These are phyloP conservation scores for Coemansia sp. DNA, from an alignment of 192 early-diverging fungal genomes.

Conservation along the genomic window DNA sequence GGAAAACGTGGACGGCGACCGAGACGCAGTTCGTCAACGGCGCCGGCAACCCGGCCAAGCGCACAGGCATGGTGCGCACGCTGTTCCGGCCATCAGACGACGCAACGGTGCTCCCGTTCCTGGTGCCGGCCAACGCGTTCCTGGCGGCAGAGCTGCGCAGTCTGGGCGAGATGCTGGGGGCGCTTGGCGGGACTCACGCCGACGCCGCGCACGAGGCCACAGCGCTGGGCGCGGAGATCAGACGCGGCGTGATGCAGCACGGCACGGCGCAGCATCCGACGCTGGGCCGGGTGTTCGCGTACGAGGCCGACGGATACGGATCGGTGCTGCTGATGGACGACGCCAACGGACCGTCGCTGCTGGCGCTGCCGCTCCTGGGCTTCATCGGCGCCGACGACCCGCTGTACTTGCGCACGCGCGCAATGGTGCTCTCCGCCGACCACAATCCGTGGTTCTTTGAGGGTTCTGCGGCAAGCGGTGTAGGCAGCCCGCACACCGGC, in stretches of 20 bases:
- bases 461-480: constrained; percentile 54
- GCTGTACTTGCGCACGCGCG: constrained; percentile 61
- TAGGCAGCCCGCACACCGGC: constrained; percentile 66
- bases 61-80: constrained; percentile 47
- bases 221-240: constrained; percentile 51
- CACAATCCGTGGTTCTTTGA: constrained; percentile 68
- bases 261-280: constrained; percentile 57
- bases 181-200: constrained; percentile 15
- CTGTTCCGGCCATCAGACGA: constrained; percentile 51
- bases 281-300: constrained; percentile 63
- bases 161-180: constrained; percentile 48
- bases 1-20: constrained; percentile 24
- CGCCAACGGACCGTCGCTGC: constrained; percentile 65
- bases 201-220: constrained; percentile 46
- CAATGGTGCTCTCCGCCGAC: constrained; percentile 58
- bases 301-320: constrained; percentile 74
- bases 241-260: constrained; percentile 54
- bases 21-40: constrained; percentile 52
- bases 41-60: constrained; percentile 37
- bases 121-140: constrained; percentile 55
- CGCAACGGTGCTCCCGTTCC: constrained; percentile 44
- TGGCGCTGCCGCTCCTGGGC: constrained; percentile 63
- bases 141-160: constrained; percentile 59
- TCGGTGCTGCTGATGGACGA: constrained; percentile 68
- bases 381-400: constrained; percentile 56